Evolutionary conservation across 108 stramenopile genomes (phyloP), one percentile per base, ranked within the genome.

Genomic region (Aureococcus anophagefferens): DNA sequence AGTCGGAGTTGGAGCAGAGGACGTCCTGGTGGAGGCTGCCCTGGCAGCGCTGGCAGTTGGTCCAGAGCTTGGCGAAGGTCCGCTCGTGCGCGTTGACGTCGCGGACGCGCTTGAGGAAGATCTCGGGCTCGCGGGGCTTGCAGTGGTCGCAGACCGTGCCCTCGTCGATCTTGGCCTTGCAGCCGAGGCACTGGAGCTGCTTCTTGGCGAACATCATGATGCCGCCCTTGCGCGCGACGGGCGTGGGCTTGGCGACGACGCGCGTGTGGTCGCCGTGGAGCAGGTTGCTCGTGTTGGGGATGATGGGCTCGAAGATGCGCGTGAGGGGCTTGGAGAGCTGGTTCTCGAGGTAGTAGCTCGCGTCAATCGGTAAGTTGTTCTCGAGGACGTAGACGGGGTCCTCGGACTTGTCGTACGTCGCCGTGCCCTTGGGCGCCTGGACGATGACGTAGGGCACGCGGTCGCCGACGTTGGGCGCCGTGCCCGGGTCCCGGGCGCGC

Each of bases 401-500:
- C 72, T 99, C 98, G 15, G 88, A 90, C 79, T 95, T 93, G 78
- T 95, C 93, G 68, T 91, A 99, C 32, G 88, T 95, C 33, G 92
- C 88, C 28, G 93, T 89, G 40, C 91, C 92, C 81, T 95, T 98
- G 29, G 88, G 88, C 63, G 88, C 96, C 63, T 96, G 92, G 69
- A 98, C 93, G 68, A 99, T 98, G 31, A 99, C 96, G 81, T 99
- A 99, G 11, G 98, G 95, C n/a, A 99, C 96, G 71, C 98, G 98
- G 82, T 99, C 98, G 63, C 98, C 98, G 85, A 99, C 92, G 69
- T 94, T 94, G 0, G 98, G 98, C 30, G 98, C 98, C 5, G 91
- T 91, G 67, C 98, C 98, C 21, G 94, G 83, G 79, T 96, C 96
- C 21, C 98, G 92, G 73, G 94, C 91, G 74, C 87, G 84, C 96